phyloP scores from a whole-genome alignment of 768 basidiomycete genomes.

The Termitomyces eurrhizus region DNA sequence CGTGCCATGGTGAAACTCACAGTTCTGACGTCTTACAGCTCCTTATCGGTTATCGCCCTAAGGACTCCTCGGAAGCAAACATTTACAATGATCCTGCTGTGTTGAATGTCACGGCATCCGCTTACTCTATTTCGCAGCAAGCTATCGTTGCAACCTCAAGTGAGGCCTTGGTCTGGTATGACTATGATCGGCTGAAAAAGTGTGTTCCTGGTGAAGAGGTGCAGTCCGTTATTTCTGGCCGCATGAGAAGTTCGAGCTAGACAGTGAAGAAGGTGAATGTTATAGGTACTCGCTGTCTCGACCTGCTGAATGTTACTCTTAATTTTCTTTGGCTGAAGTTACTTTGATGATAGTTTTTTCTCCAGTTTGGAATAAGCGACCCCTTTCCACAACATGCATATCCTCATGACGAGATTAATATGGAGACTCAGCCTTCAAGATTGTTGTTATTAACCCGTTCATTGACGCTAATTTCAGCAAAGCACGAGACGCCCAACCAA shows the following conservation, averaged over 20 bases:
- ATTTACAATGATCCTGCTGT: constrained; percentile 29
- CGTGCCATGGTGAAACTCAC: background rate
- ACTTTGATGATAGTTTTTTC: background rate
- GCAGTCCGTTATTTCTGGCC: constrained; percentile 29
- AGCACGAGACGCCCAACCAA: background rate
- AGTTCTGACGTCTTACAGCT: constrained; percentile 34
- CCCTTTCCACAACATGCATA: background rate
- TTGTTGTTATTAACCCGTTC: background rate
- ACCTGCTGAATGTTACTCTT: constrained; percentile 6
- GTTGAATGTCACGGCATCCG: constrained; percentile 48
- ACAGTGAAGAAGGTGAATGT: background rate
- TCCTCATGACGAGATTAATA: background rate
- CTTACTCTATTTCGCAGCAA: constrained; percentile 63
- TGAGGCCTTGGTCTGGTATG: constrained; percentile 72
- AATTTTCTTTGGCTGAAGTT: background rate
- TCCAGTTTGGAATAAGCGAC: background rate
- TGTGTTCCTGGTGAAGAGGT: constrained; percentile 54
- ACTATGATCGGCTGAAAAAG: constrained; percentile 65
- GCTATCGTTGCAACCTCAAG: constrained; percentile 63
- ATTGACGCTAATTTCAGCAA: background rate
- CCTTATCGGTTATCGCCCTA: constrained; percentile 58
- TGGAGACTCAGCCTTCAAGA: background rate
- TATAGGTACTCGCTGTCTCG: background rate
- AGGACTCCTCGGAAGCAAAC: constrained; percentile 16
- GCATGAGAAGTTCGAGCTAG: constrained; percentile 8